Evolutionary conservation across 176 grass and related monocot genomes (phyloP), one percentile per base, ranked within the genome.

Genomic region (Calamus simplicifolius): DNA sequence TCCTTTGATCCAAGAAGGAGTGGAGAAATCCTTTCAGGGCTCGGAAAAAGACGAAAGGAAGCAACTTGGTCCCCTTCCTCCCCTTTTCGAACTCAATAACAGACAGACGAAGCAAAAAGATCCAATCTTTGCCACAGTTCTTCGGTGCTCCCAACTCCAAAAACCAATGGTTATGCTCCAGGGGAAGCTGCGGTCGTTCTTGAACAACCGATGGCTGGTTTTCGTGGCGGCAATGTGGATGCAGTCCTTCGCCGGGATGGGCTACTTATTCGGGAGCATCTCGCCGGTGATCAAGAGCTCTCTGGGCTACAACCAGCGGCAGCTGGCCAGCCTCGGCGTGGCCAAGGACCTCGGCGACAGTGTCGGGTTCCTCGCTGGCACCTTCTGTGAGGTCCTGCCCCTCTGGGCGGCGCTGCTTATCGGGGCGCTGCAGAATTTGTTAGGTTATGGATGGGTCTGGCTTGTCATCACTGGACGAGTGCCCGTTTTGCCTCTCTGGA

Each of bases 141-240:
- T 10, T 43, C 12, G 35, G 35, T 43, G 35, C 10, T 43, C 35
- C 12, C 12, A 43, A 43, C 8, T 43, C 35, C 35, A 12, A 43
- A 10, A 43, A 43, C 35, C 35, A 49, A 77, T 77, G 75, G 30
- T 4, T 23, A n/a, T 13, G 26, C 55, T 62, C 27, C 35, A 58
- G 25, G 56, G 23, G 52, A 81, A 53, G 67, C 35, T 81, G 6
- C 25, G 57, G 6, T 30, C 72, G 43, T 86, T 95, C 65, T 72
- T 95, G 61, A 77, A 52, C 23, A 86, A 86, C 70, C 64, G 85
- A 50, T 95, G 90, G 90, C 73, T 89, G n/a, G 82, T 95, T 49
- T 86, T 95, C 70, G 90, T 95, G 57, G 85, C 90, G 67, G 90
- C 90, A 48, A 95, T 95, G 90, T 95, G 90, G 90, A 85, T 89